Conservation (phyloP, 148 eudicot genomes). For the Persicaria tinctoria region DNA sequence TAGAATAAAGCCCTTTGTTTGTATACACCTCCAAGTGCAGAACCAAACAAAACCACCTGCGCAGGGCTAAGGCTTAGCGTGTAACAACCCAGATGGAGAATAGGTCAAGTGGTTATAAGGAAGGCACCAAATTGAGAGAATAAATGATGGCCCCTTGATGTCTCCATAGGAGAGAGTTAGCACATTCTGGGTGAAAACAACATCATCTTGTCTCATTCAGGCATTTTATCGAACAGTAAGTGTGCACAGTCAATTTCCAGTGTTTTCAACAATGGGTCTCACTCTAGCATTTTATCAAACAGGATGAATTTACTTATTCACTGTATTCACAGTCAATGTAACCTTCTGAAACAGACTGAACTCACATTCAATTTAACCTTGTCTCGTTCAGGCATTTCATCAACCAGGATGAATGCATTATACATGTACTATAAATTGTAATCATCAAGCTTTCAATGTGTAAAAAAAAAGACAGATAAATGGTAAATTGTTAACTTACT, state of each 20-base stretch:
- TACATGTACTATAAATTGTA: too few species aligned
- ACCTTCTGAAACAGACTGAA: too few species aligned
- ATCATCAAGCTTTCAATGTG: neutral
- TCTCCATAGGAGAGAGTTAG: neutral
- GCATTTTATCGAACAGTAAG: conserved; percentile 1
- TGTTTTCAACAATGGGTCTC: neutral
- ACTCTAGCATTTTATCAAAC: neutral
- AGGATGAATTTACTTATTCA: too few species aligned
- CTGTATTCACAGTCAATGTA: too few species aligned
- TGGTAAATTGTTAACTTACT: too few species aligned
- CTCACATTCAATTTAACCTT: too few species aligned
- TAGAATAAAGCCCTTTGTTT: conserved; percentile 1
- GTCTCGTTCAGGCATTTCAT: neutral
- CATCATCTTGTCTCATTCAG: neutral
- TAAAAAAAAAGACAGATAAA: too few species aligned
- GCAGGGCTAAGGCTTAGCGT: neutral
- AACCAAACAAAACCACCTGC: neutral
- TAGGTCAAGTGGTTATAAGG: conserved; percentile 6
- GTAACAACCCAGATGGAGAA: neutral
- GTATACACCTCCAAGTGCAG: neutral
- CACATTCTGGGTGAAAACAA: conserved; percentile 4
- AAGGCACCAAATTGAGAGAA: conserved; percentile 3
- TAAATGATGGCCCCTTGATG: neutral
- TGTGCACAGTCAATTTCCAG: neutral
- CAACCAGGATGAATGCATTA: neutral